Base-by-base conservation (phyloP, 306 rosid species). In the Quercus robur region DNA sequence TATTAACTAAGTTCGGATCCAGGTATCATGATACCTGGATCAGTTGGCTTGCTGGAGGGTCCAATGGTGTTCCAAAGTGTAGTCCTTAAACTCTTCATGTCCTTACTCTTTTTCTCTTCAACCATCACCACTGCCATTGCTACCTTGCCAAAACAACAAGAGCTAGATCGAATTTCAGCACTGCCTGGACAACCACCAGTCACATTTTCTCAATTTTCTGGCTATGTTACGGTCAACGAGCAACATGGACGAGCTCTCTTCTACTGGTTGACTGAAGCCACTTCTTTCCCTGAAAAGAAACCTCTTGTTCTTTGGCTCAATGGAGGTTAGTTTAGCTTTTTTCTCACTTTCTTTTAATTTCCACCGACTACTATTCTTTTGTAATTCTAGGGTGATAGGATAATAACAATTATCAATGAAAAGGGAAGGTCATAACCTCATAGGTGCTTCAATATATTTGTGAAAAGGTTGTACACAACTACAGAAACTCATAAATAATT, bases 231-330 rank as follows among this genome's bases (percentile, higher is more conserved):
- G 0, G 98, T 91, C 72, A 82, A 91, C 74, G 73, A 91, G 28
- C 25, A 77, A 46, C 90, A 90, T 3, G 98, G 98, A 1, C 81
- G 98, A 79, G 91, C 94, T 66, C 98, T 93, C 84, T 93, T 93
- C 79, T 93, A 93, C 76, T 93, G 98, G 98, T 21, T 93, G 18
- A 91, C 89, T 5, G 89, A 93, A 77, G 86, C 98, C 14, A 49
- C 76, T n/a, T 23, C 90, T 77, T 81, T 59, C 30, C 89, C 92
- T 0, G 18, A 79, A 4, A 81, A 78, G 30, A 91, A 90, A n/a
- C 98, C 98, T 81, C 93, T 93, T 38, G 76, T 93, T 80, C 94
- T 93, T 17, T 93, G 98, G 98, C 91, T 93, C 77, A 93, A 91
- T 75, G 98, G 98, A 88, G 97, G 97, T 90, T 35, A 71, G 80